Conservation (phyloP, 2,329 filamentous ascomycete species). For the Drechslerella stenobrocha region DNA sequence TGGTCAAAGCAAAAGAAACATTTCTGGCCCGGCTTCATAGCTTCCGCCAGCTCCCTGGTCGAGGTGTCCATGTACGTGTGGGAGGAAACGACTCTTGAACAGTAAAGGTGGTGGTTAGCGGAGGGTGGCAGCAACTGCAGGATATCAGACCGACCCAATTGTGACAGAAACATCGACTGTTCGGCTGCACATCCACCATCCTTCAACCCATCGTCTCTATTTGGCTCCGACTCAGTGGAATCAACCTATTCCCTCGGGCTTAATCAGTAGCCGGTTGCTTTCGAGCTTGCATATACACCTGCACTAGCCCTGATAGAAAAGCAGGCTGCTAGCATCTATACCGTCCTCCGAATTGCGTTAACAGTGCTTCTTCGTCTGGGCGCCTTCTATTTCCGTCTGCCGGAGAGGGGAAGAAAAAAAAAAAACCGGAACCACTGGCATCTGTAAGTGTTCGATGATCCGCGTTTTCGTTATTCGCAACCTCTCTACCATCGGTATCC, state of each 20-base stretch:
- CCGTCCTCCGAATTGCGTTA: too few relatives aligned
- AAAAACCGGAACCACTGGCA: too few relatives aligned
- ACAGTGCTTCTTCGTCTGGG: too few relatives aligned
- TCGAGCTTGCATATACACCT: background rate
- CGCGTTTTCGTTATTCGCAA: too few relatives aligned
- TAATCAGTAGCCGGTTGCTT: too few relatives aligned
- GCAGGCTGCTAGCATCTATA: too few relatives aligned
- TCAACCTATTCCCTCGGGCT: background rate
- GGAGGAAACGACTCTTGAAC: background rate
- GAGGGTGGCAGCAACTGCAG: constrained; percentile 4
- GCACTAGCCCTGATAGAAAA: too few relatives aligned
- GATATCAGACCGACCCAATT: background rate
- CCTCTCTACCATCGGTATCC: too few relatives aligned
- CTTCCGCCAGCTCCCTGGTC: background rate
- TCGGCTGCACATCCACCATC: constrained; percentile 7
- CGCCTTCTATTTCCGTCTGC: too few relatives aligned
- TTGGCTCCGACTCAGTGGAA: background rate
- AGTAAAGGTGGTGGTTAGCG: constrained; percentile 9
- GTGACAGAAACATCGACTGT: constrained; percentile 6
- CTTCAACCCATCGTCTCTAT: background rate
- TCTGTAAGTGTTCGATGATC: too few relatives aligned
- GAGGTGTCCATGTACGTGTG: background rate
- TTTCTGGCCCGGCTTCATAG: background rate
- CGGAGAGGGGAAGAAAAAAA: too few relatives aligned
- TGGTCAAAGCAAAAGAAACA: background rate